Base-by-base conservation (phyloP, 495 filamentous ascomycete genomes). In the Poronia punctata region DNA sequence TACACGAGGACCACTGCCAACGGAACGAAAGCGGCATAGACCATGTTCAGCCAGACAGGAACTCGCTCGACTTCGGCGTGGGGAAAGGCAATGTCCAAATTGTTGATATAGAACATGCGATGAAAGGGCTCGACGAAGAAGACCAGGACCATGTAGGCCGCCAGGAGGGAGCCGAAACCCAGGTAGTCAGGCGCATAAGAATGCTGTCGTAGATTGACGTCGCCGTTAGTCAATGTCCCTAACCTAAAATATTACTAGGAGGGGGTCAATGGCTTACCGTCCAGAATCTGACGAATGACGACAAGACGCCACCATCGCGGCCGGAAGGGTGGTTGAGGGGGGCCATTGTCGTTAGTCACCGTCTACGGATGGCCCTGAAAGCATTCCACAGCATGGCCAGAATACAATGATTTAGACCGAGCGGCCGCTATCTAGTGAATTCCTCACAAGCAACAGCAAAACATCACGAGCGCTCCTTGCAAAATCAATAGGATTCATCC, bases 121-220 rank as follows among this genome's bases (percentile, higher is more conserved):
- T 95, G 89, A 60, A 97, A 98, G 2, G 92, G 93, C 45, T 80
- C 78, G 50, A 83, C 67, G 40, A 90, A 72, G 40, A 82, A 60
- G 64, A 82, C 72, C 14, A 89, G 70, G 20, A 86, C 39, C 10
- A 85, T 43, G 62, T 85, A 92, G 29, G 71, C 77, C 11, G 66
- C 64, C 6, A 83, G 48, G 12, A 98, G 71, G 20, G 86, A 51
- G 2, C 70, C 69, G 35, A 96, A 73, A 19, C 84, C 89, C 28
- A 94, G 56, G 61, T 90, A 95, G 59, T 98, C 93, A 7, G 84
- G 74, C 10, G 83, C 81, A 64, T 95, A 94, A 1, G 87, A 85
- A 57, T 75, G 80, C 78, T 86, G 24, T 27, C 22, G 35, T 36
- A 15, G 5, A 28, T 14, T 23, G 9, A 27, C 4, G 26, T 30